Percentiles rank a stretch among this genome's conserved stretches.
These are phyloP conservation scores for Amphicarpaea edgeworthii DNA, from an alignment of 306 rosid species.

Conservation along the genomic window DNA sequence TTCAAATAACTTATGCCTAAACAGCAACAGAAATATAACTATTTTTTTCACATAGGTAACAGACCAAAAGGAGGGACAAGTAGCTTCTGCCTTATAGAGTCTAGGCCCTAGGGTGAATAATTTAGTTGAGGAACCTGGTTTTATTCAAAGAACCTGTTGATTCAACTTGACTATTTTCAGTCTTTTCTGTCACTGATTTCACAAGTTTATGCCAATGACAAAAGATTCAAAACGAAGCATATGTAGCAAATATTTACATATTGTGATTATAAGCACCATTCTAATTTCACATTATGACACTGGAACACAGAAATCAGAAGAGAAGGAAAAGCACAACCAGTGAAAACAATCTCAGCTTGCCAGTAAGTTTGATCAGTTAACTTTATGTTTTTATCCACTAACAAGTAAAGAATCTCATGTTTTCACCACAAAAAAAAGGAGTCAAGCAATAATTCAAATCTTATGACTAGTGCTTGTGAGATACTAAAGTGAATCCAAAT, in stretches of 20 bases:
- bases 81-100: not conserved
- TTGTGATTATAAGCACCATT: not conserved
- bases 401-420: conserved; percentile 31
- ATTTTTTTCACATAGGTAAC: not conserved
- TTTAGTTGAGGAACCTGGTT: conserved; percentile 17
- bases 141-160: not conserved
- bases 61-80: conserved; percentile 19
- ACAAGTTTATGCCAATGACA: not conserved
- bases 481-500: conserved; percentile 3
- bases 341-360: conserved; percentile 5
- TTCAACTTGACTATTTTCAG: conserved; percentile 1
- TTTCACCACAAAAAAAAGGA: conserved; percentile 21
- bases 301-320: conserved; percentile 1
- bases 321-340: conserved; percentile 21
- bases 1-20: conserved; percentile 20
- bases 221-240: conserved; percentile 13
- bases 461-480: conserved; percentile 11
- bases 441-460: conserved; percentile 24
- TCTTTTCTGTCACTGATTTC: conserved; percentile 21
- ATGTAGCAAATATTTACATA: not conserved
- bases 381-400: conserved; percentile 18
- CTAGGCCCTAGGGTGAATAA: conserved; percentile 6
- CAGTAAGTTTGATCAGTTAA: not conserved
- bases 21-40: not conserved
- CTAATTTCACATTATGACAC: not conserved